Base-by-base conservation (phyloP, 129 eudicot genomes). In the Pittosporum tobira region DNA sequence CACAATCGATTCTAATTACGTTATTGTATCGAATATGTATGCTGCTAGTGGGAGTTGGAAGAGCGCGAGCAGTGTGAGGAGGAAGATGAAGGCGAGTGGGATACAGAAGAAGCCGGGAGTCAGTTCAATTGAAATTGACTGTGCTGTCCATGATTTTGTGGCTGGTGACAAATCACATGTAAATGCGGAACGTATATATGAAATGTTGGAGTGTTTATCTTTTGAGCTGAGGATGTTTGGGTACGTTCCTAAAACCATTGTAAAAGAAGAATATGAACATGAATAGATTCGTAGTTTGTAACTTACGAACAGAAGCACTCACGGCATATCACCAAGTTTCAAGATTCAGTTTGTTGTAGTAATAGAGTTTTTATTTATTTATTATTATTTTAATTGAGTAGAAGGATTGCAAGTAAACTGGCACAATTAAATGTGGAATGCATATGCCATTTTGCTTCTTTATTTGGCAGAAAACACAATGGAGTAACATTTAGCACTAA, bases 81-180 rank as follows among this genome's bases (percentile, higher is more conserved):
- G 44, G 81, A 74, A 62, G 57, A 82, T 81, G 88, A 82, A 82
- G 73, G 75, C 51, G 19, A 78, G 20, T 16, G 84, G 84, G 42
- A 59, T 82, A 49, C 69, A 68, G 65, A 82, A 78, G 74, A 71
- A 36, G 49, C 76, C 69, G 5, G 88, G 88, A 24, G 67, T 68
- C 8, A 78, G 84, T 58, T 74, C 81, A 3, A 57, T 82, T 48
- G 89, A 82, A 47, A 43, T 82, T 21, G 51, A 71, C 40, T 60
- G 84, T 25, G 48, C 14, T 5, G 27, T 82, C 30, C 63, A 82
- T 57, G 78, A 79, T 21, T 87, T 87, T 38, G 68, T 83, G 62
- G 83, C 95, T 19, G 95, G 88, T 5, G 95, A 87, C 75, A 77
- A 67, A 68, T 82, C 85, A 46, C 95, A 87, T 42, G 26, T 34